Percentiles rank a stretch among this genome's conserved stretches.
phyloP scores from a whole-genome alignment of 1,139 yeast species.

The Casaregolazyma lundiana region DNA sequence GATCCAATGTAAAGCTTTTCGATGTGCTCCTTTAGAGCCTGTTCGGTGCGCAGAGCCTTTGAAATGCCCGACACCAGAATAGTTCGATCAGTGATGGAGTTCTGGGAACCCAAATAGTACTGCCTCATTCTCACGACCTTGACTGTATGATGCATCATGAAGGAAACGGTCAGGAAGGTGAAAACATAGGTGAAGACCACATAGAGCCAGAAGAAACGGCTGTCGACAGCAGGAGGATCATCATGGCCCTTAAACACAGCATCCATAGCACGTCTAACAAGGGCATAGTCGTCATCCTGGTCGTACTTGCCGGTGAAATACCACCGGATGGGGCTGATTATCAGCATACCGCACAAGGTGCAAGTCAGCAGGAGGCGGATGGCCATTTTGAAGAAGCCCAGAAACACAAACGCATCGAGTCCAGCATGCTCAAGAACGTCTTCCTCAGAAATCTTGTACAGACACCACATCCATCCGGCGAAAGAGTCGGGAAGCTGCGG shows the following conservation, averaged over 20 bases:
- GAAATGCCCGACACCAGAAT: constrained; percentile 91
- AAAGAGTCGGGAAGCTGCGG: constrained; percentile 46
- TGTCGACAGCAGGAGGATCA: constrained; percentile 18
- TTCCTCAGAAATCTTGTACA: constrained; percentile 62
- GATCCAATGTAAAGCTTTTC: constrained; percentile 75
- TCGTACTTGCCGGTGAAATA: constrained; percentile 67
- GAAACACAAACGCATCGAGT: constrained; percentile 72
- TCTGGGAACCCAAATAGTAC: constrained; percentile 77
- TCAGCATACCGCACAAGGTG: constrained; percentile 56
- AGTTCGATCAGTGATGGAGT: constrained; percentile 89
- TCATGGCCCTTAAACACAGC: constrained; percentile 16
- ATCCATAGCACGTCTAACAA: not conserved
- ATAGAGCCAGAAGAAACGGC: constrained; percentile 62
- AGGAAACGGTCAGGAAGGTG: constrained; percentile 61
- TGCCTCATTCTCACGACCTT: constrained; percentile 75
- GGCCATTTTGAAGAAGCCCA: constrained; percentile 75
- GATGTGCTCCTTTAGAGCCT: constrained; percentile 64
- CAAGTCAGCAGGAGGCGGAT: constrained; percentile 57
- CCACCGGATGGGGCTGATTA: constrained; percentile 71
- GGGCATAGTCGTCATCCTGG: constrained; percentile 27
- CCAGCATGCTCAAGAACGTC: constrained; percentile 88
- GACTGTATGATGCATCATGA: constrained; percentile 63
- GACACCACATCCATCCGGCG: constrained; percentile 74
- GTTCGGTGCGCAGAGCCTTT: constrained; percentile 65
- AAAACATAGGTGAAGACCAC: constrained; percentile 83